These are phyloP conservation scores for Fusarium transvaalense DNA, from an alignment of 2,329 filamentous ascomycete species.

Conservation along the genomic window DNA sequence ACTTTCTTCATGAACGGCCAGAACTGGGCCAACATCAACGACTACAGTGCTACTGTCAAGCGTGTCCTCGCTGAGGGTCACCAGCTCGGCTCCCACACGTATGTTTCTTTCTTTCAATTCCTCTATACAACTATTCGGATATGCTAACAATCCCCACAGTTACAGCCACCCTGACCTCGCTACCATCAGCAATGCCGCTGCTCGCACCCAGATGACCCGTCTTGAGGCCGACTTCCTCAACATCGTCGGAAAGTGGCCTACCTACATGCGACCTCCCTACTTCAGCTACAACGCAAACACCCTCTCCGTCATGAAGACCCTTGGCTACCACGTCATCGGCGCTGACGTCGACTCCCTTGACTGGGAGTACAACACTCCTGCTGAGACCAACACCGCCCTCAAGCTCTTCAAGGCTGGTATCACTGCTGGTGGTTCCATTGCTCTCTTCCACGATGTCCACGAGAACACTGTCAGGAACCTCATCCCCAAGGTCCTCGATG, in stretches of 20 bases:
- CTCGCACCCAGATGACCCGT: conserved; percentile 52
- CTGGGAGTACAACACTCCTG: conserved; percentile 56
- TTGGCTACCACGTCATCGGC: conserved; percentile 66
- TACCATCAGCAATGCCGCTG: conserved; percentile 41
- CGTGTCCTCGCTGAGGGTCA: conserved; percentile 63
- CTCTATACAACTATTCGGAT: neutral
- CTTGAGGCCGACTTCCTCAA: conserved; percentile 54
- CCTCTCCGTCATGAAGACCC: conserved; percentile 48
- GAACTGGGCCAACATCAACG: conserved; percentile 43
- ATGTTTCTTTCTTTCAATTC: conserved; percentile 3
- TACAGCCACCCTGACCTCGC: conserved; percentile 56
- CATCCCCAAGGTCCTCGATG: conserved; percentile 30
- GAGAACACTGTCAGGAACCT: conserved; percentile 52
- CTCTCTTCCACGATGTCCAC: conserved; percentile 63
- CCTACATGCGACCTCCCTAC: conserved; percentile 56
- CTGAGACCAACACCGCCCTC: conserved; percentile 35
- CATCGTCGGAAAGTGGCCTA: conserved; percentile 50
- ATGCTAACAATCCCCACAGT: conserved; percentile 52
- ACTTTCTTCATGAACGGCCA: conserved; percentile 45
- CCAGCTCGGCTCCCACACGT: conserved; percentile 63
- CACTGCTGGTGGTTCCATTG: conserved; percentile 55
- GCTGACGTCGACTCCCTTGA: conserved; percentile 69
- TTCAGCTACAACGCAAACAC: conserved; percentile 52
- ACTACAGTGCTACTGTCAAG: conserved; percentile 41
- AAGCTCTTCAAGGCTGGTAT: conserved; percentile 48